A percentile compares a stretch with the other conserved stretches of the same genome.
Conservation (phyloP, 2,329 filamentous ascomycete species). For the Alternaria metachromatica region DNA sequence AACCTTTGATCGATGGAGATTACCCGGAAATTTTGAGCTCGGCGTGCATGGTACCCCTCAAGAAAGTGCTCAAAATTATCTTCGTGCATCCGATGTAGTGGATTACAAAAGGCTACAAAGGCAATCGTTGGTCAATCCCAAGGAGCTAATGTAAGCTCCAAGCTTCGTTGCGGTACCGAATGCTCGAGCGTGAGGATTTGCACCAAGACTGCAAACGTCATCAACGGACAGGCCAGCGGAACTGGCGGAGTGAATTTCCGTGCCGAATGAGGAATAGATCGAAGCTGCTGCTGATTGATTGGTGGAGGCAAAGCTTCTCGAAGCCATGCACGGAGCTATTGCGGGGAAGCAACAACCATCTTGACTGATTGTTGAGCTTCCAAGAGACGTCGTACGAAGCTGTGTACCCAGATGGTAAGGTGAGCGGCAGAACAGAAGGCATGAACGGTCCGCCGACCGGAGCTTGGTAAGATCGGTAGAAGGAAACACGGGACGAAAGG, state of each 20-base stretch:
- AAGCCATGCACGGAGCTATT: slow-evolving; percentile 20
- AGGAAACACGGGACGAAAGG: background rate
- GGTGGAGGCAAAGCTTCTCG: slow-evolving; percentile 34
- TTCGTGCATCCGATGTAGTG: slow-evolving; percentile 6
- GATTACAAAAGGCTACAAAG: slow-evolving; percentile 9
- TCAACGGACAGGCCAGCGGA: slow-evolving; percentile 28
- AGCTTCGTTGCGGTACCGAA: slow-evolving; percentile 19
- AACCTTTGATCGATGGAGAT: slow-evolving; percentile 2
- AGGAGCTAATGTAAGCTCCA: slow-evolving; percentile 26
- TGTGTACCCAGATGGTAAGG: background rate
- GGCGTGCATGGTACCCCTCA: slow-evolving; percentile 22
- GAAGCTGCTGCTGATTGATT: slow-evolving; percentile 19
- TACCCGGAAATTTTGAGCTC: slow-evolving; percentile 18
- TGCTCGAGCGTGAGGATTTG: slow-evolving; percentile 17
- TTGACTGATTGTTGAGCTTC: background rate
- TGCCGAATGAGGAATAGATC: slow-evolving; percentile 24
- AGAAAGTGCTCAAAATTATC: slow-evolving; percentile 7
- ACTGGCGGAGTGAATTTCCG: slow-evolving; percentile 27
- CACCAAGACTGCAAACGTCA: slow-evolving; percentile 22
- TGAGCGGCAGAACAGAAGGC: background rate
- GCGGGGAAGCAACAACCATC: slow-evolving; percentile 18
- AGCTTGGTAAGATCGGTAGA: background rate
- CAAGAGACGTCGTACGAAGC: background rate
- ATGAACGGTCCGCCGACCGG: slow-evolving; percentile 9
- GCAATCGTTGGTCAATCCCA: slow-evolving; percentile 23